These are phyloP conservation scores for Lipomyces starkeyi DNA, from an alignment of 805 yeast species.

Conservation along the genomic window DNA sequence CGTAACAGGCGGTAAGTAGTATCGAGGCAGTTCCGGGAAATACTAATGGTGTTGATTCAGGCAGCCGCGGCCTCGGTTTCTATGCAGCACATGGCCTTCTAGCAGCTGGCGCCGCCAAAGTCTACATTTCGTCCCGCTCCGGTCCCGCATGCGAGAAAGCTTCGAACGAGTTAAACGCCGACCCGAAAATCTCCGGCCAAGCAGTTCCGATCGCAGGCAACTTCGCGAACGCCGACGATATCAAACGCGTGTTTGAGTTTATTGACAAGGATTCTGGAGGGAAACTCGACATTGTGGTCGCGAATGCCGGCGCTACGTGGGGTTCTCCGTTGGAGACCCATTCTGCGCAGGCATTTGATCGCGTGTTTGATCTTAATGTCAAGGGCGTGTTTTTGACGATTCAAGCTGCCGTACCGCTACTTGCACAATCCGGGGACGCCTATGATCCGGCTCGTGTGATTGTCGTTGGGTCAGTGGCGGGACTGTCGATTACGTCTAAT, in stretches of 20 bases:
- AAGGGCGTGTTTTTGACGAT: constrained; percentile 71
- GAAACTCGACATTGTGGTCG: constrained; percentile 66
- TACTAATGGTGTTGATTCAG: constrained; percentile 41
- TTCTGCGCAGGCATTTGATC: constrained; percentile 64
- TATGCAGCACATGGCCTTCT: constrained; percentile 69
- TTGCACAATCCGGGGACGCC: constrained; percentile 57
- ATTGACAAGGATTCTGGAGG: constrained; percentile 48
- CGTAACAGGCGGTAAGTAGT: constrained; percentile 31
- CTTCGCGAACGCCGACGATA: constrained; percentile 57
- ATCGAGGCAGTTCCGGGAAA: neutral
- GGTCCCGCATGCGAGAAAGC: constrained; percentile 66
- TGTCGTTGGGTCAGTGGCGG: constrained; percentile 71
- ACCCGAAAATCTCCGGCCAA: constrained; percentile 39
- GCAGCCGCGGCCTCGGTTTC: constrained; percentile 76
- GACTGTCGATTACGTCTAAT: constrained; percentile 45
- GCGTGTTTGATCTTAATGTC: constrained; percentile 67
- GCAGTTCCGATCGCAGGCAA: constrained; percentile 60
- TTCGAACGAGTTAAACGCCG: constrained; percentile 48
- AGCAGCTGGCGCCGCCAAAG: constrained; percentile 63
- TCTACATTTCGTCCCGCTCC: constrained; percentile 70
- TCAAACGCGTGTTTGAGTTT: constrained; percentile 52
- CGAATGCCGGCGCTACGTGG: constrained; percentile 85
- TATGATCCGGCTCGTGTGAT: constrained; percentile 69
- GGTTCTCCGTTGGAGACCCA: constrained; percentile 68
- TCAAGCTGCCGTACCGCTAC: constrained; percentile 64